Conservation (phyloP, 2,329 filamentous ascomycete genomes). For the Xylaria sp. region DNA sequence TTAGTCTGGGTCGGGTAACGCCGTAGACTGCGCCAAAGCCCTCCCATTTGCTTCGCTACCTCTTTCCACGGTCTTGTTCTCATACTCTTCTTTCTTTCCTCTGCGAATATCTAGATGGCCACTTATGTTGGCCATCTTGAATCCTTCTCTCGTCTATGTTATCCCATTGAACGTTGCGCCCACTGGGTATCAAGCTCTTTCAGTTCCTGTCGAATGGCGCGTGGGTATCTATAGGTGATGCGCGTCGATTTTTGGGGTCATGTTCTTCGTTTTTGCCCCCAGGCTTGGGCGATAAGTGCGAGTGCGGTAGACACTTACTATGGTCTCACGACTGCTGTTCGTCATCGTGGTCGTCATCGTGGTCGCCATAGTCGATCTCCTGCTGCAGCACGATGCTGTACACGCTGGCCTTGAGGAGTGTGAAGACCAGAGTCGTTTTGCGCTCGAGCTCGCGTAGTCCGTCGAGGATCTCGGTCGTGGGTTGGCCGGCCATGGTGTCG, state of each 20-base stretch:
- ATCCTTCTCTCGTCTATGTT: not conserved
- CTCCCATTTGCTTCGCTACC: not conserved
- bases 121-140: not conserved
- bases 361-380: conserved; percentile 79
- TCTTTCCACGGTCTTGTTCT: not conserved
- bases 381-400: conserved; percentile 99
- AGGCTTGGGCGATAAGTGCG: no score
- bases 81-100: not conserved
- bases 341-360: conserved; percentile 38
- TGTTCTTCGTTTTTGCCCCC: no score
- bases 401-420: conserved; percentile 94
- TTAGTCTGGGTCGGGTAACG: no score
- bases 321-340: conserved; percentile 33
- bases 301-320: not conserved
- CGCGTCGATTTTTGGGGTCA: not conserved
- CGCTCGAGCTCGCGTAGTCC: conserved; percentile 86
- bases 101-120: not conserved
- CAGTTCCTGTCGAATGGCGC: not conserved
- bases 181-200: not conserved
- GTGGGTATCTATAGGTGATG: not conserved
- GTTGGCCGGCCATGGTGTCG: conserved; percentile 69
- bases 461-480: conserved; percentile 83
- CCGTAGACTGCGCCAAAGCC: not conserved
- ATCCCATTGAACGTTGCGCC: not conserved
- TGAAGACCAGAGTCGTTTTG: conserved; percentile 95